Conservation (phyloP, 768 basidiomycete genomes). For the Mycena maculata region DNA sequence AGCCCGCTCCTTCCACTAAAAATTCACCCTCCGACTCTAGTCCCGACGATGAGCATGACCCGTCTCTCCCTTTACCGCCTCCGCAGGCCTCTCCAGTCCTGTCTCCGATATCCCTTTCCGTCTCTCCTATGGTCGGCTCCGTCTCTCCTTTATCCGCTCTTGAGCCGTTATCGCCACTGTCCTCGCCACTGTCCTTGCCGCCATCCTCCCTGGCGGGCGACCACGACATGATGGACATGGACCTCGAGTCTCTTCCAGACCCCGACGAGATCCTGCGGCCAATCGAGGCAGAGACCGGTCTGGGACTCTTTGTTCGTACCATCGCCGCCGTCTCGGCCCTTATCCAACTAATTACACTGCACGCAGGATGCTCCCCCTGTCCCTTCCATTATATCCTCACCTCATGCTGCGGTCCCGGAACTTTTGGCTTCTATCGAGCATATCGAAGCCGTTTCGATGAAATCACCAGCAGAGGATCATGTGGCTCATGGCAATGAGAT, state of each 20-base stretch:
- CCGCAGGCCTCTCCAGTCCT: slow-evolving; percentile 54
- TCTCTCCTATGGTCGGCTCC: slow-evolving; percentile 52
- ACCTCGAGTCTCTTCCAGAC: slow-evolving; percentile 29
- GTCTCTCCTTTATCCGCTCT: slow-evolving; percentile 42
- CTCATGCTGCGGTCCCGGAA: slow-evolving; percentile 4
- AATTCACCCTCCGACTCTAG: slow-evolving; percentile 25
- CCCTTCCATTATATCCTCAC: slow-evolving; percentile 4
- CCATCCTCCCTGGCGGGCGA: slow-evolving; percentile 33
- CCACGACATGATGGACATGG: slow-evolving; percentile 33
- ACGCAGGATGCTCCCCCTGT: slow-evolving; percentile 20
- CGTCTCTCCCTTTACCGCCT: slow-evolving; percentile 38
- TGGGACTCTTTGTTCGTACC: slow-evolving; percentile 36
- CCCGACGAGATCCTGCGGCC: slow-evolving; percentile 27
- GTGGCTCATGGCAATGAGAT: slow-evolving; percentile 16
- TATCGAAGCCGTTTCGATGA: slow-evolving; percentile 5
- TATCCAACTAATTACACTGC: slow-evolving; percentile 37
- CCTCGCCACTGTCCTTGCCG: slow-evolving; percentile 24
- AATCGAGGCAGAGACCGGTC: slow-evolving; percentile 19
- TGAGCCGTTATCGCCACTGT: slow-evolving; percentile 30
- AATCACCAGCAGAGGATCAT: slow-evolving; percentile 11
- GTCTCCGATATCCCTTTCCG: slow-evolving; percentile 54
- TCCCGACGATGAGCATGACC: slow-evolving; percentile 29
- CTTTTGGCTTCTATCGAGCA: slow-evolving; percentile 5
- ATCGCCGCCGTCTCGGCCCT: slow-evolving; percentile 38
- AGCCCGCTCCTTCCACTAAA: slow-evolving; percentile 47